These are phyloP conservation scores for Tetrapisispora fleetii DNA, from an alignment of 805 yeast species.

Conservation along the genomic window DNA sequence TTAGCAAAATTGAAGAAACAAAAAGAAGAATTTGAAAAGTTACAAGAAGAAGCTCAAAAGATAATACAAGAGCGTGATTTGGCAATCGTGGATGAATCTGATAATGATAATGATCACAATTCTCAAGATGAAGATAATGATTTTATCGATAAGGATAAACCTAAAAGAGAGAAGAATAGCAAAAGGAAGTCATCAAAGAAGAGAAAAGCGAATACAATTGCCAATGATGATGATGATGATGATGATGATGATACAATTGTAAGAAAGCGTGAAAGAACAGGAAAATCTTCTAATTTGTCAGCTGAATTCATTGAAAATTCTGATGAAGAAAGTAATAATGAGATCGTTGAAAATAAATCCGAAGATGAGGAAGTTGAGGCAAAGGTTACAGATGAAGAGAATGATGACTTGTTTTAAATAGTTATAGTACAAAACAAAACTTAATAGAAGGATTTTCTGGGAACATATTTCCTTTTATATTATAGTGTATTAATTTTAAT, in stretches of 20 bases:
- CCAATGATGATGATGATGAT: conserved; percentile 15
- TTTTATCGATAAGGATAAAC: conserved; percentile 14
- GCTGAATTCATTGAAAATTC: conserved; percentile 36
- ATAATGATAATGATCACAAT: conserved; percentile 31
- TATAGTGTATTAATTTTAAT: not conserved
- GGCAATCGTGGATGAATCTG: conserved; percentile 33
- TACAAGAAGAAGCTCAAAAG: conserved; percentile 49
- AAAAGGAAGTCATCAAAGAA: conserved; percentile 21
- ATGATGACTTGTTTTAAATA: conserved; percentile 13
- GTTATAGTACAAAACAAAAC: not conserved
- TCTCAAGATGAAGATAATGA: conserved; percentile 27
- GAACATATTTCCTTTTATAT: not conserved
- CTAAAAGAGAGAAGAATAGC: conserved; percentile 22
- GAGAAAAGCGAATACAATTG: conserved; percentile 31
- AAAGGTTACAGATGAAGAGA: conserved; percentile 7
- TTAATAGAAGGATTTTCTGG: not conserved
- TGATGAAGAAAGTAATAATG: conserved; percentile 30
- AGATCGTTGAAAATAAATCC: conserved; percentile 4
- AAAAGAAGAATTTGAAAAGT: conserved; percentile 37
- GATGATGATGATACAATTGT: conserved; percentile 26
- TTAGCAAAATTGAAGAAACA: conserved; percentile 41
- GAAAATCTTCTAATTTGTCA: conserved; percentile 25
- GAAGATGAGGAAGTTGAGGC: conserved; percentile 13
- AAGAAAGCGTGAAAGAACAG: conserved; percentile 10
- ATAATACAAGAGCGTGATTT: conserved; percentile 46